Conservation (phyloP, 495 filamentous ascomycete species). For the Podospora pseudocomata region DNA sequence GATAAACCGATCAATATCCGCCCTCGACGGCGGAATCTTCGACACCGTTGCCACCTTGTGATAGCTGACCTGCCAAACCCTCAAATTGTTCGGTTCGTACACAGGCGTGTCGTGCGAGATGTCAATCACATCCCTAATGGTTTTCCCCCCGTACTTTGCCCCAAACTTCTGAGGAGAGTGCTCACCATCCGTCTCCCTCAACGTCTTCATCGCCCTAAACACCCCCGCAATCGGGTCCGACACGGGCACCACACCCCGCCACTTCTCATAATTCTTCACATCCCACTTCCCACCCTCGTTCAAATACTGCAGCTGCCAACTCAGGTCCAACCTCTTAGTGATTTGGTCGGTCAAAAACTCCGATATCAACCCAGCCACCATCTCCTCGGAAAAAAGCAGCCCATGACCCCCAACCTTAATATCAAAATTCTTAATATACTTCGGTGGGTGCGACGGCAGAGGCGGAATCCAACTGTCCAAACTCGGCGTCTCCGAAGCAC, state of each 20-base stretch:
- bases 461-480: constrained; percentile 34
- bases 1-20: constrained; percentile 76
- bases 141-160: constrained; percentile 52
- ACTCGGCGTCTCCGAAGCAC: constrained; percentile 28
- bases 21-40: constrained; percentile 78
- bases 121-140: constrained; percentile 74
- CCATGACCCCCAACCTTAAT: constrained; percentile 78
- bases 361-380: constrained; percentile 74
- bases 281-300: constrained; percentile 93
- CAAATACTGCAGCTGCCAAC: constrained; percentile 87
- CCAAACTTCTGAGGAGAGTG: constrained; percentile 77
- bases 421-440: constrained; percentile 64
- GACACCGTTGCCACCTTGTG: constrained; percentile 87
- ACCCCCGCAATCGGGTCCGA: constrained; percentile 69
- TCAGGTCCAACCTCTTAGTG: constrained; percentile 71
- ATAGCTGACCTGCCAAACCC: constrained; percentile 69
- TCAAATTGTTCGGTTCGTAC: constrained; percentile 73
- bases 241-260: constrained; percentile 73
- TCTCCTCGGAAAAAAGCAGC: constrained; percentile 74
- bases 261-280: constrained; percentile 93
- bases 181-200: constrained; percentile 77
- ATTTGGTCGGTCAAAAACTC: constrained; percentile 73
- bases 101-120: constrained; percentile 85
- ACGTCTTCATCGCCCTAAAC: constrained; percentile 84
- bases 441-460: constrained; percentile 39